phyloP scores from a whole-genome alignment of 805 yeast species.

The Yarrowia sp. region DNA sequence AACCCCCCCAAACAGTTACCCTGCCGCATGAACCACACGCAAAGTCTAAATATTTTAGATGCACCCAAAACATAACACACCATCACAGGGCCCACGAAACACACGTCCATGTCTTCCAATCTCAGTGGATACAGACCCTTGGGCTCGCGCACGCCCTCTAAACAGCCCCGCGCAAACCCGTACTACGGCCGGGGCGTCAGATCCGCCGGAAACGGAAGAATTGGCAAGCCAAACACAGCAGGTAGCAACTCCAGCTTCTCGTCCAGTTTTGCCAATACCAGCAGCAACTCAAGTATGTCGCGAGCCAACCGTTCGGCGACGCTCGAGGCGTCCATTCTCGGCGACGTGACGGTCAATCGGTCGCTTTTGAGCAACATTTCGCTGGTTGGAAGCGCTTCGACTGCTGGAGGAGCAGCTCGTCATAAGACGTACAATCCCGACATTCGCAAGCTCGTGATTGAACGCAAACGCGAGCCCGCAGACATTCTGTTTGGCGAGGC shows the following conservation, averaged over 20 bases:
- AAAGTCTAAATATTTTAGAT: slow-evolving; percentile 12
- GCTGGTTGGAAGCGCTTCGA: neutral
- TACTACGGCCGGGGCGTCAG: neutral
- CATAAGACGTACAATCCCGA: slow-evolving; percentile 18
- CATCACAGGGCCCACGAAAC: neutral
- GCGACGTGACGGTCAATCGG: slow-evolving; percentile 14
- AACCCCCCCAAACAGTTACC: too few species aligned
- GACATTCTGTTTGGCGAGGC: slow-evolving; percentile 8
- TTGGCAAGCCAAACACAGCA: neutral
- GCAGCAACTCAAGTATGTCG: neutral
- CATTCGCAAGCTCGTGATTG: slow-evolving; percentile 13
- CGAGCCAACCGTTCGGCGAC: neutral
- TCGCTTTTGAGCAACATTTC: slow-evolving; percentile 15
- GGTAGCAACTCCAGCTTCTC: neutral
- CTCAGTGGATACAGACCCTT: slow-evolving; percentile 3
- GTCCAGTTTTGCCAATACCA: neutral
- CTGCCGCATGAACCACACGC: neutral
- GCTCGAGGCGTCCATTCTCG: slow-evolving; percentile 7
- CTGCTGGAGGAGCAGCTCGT: slow-evolving; percentile 8
- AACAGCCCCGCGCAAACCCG: neutral
- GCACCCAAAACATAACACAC: neutral
- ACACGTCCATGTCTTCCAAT: slow-evolving; percentile 16
- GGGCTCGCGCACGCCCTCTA: slow-evolving; percentile 10
- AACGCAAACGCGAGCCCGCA: slow-evolving; percentile 2
- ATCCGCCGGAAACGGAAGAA: neutral